These are phyloP conservation scores for Salix udensis DNA, from an alignment of 345 rosid species.

Conservation along the genomic window DNA sequence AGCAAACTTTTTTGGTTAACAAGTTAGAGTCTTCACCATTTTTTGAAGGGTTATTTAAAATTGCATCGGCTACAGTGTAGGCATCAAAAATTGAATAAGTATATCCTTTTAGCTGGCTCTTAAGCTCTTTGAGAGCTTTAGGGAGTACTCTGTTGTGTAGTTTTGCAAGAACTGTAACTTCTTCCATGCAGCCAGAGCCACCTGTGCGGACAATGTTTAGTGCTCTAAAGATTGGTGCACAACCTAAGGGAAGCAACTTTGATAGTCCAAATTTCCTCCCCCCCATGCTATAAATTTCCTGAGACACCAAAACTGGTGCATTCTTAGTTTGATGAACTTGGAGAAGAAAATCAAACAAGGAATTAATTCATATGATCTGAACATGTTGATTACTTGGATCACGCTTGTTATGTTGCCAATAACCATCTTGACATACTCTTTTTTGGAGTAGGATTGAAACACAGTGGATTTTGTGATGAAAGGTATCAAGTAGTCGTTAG, in stretches of 20 bases:
- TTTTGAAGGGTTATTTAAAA: constrained; percentile 17
- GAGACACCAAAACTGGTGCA: background rate
- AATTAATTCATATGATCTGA: too few relatives aligned
- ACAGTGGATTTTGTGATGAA: constrained; percentile 16
- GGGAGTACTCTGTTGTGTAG: constrained; percentile 30
- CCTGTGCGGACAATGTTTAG: constrained; percentile 4
- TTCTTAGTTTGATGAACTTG: background rate
- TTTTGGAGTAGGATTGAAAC: constrained; percentile 11
- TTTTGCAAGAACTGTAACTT: constrained; percentile 9
- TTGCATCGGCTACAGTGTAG: background rate
- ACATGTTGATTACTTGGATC: constrained; percentile 28
- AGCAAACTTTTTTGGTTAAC: background rate
- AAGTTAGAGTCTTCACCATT: background rate
- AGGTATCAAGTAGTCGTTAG: constrained; percentile 28
- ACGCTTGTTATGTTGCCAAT: constrained; percentile 27
- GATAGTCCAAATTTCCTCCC: constrained; percentile 48
- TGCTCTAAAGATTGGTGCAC: constrained; percentile 17
- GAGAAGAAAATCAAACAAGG: background rate
- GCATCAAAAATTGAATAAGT: constrained; percentile 1
- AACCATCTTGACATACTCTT: constrained; percentile 27
- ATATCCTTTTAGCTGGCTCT: constrained; percentile 24
- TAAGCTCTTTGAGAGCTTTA: constrained; percentile 7
- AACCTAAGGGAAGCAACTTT: constrained; percentile 22
- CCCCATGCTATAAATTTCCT: constrained; percentile 40
- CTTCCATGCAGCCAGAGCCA: constrained; percentile 16